phyloP scores from a whole-genome alignment of 2,329 filamentous ascomycete genomes.

The Xylaria digitata region DNA sequence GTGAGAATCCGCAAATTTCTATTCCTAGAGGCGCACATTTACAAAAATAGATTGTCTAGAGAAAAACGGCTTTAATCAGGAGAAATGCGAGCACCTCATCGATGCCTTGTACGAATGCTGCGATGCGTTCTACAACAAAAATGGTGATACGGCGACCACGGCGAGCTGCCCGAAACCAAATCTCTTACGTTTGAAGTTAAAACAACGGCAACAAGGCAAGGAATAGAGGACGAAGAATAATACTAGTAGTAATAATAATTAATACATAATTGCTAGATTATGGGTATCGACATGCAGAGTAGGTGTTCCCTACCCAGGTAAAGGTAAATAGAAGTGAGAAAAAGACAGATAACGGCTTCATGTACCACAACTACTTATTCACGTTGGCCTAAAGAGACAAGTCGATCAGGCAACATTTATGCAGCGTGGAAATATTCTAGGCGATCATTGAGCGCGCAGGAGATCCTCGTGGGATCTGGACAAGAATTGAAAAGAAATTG shows the following conservation, averaged over 20 bases:
- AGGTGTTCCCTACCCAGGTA: too few relatives aligned
- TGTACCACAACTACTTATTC: slow-evolving; percentile 56
- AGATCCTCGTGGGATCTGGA: slow-evolving; percentile 86
- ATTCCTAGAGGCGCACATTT: slow-evolving; percentile 21
- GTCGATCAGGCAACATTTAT: slow-evolving; percentile 72
- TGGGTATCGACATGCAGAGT: too few relatives aligned
- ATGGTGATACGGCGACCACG: slow-evolving; percentile 80
- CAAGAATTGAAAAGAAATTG: slow-evolving; percentile 78
- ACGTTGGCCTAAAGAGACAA: slow-evolving; percentile 55
- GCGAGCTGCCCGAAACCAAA: slow-evolving; percentile 87
- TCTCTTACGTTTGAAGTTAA: slow-evolving; percentile 84
- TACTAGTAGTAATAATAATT: too few relatives aligned
- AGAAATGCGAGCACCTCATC: slow-evolving; percentile 80
- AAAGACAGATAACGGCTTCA: slow-evolving; percentile 24
- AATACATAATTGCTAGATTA: too few relatives aligned
- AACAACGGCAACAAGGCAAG: slow-evolving; percentile 69
- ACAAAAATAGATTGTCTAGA: slow-evolving; percentile 77
- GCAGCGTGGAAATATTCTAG: slow-evolving; percentile 84
- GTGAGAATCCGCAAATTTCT: slow-evolving; percentile 57
- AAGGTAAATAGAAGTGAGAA: not conserved
- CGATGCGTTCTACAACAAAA: slow-evolving; percentile 83
- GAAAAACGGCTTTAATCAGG: slow-evolving; percentile 86
- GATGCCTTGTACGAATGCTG: slow-evolving; percentile 95
- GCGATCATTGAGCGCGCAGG: slow-evolving; percentile 97
- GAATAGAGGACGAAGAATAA: slow-evolving; percentile 33